phyloP scores from a whole-genome alignment of 345 rosid species.

The Eutrema japonicum region DNA sequence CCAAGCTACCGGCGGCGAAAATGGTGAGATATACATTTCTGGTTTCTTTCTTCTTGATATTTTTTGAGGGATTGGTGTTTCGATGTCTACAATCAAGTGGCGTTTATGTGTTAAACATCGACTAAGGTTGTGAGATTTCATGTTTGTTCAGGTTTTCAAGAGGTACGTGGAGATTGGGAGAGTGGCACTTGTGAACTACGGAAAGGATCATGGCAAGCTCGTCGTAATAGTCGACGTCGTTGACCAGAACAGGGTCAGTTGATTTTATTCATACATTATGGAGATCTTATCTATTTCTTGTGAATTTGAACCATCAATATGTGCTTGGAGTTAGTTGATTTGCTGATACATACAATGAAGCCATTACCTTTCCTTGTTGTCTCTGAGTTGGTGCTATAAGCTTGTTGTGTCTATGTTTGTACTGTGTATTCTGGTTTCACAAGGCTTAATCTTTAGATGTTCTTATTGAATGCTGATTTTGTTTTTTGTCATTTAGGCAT shows the following conservation, averaged over 20 bases:
- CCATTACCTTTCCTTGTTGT: not conserved
- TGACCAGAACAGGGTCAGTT: constrained; percentile 77
- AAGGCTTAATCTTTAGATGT: not conserved
- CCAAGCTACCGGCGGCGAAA: constrained; percentile 32
- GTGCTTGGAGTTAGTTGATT: not conserved
- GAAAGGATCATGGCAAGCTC: constrained; percentile 81
- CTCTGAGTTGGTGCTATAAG: not conserved
- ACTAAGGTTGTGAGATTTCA: not conserved
- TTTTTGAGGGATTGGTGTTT: not conserved
- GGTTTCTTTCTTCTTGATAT: not conserved
- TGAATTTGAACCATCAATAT: not conserved
- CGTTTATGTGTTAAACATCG: not conserved
- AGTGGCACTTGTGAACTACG: constrained; percentile 89
- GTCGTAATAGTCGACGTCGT: constrained; percentile 92
- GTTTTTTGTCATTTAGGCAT: constrained; percentile 54
- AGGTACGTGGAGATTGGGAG: constrained; percentile 96
- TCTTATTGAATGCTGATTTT: not conserved
- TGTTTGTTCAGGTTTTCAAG: constrained; percentile 68
- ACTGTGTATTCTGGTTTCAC: not conserved
- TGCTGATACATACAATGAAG: not conserved
- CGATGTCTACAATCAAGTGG: not conserved
- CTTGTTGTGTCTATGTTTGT: not conserved
- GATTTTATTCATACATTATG: not conserved
- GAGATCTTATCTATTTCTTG: not conserved
- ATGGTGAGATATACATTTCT: constrained; percentile 38